Conservation (phyloP, 1,284 basidiomycete genomes). For the Bjerkandera adusta region DNA sequence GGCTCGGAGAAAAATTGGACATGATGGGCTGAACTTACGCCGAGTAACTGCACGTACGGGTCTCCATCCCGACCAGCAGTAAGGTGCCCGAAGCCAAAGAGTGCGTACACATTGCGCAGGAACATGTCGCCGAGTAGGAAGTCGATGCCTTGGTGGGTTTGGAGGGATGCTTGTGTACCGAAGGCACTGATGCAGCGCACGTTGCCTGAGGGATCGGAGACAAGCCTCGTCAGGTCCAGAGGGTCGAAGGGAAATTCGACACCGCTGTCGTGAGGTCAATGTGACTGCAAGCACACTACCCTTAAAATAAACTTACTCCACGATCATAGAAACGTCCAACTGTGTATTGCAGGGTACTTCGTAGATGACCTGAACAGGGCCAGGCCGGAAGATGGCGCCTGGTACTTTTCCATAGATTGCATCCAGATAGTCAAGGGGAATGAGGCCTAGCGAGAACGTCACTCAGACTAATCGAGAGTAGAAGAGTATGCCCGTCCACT, state of each 20-base stretch:
- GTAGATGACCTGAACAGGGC: too few relatives aligned
- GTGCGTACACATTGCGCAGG: constrained; percentile 19
- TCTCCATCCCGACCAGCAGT: not conserved
- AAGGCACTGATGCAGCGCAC: constrained; percentile 12
- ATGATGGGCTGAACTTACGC: constrained; percentile 15
- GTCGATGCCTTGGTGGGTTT: not conserved
- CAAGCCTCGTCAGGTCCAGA: constrained; percentile 13
- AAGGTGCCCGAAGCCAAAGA: constrained; percentile 19
- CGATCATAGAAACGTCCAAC: constrained; percentile 18
- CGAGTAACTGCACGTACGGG: constrained; percentile 19
- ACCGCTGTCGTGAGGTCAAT: too few relatives aligned
- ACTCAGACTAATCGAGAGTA: too few relatives aligned
- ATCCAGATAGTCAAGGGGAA: constrained; percentile 19
- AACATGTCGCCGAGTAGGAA: constrained; percentile 18
- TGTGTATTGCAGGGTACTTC: constrained; percentile 17
- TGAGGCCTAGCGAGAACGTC: too few relatives aligned
- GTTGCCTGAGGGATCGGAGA: constrained; percentile 3
- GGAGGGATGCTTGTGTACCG: constrained; percentile 9
- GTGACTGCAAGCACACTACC: not conserved
- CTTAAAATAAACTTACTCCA: constrained; percentile 11
- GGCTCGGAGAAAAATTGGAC: not conserved
- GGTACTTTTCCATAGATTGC: constrained; percentile 20
- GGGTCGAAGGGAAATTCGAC: constrained; percentile 17
- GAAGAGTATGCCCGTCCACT: too few relatives aligned
- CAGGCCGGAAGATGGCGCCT: constrained; percentile 9